A percentile compares a stretch with the other conserved stretches of the same genome.
These are phyloP conservation scores for Prunus campanulata DNA, from an alignment of 306 rosid species.

Conservation along the genomic window DNA sequence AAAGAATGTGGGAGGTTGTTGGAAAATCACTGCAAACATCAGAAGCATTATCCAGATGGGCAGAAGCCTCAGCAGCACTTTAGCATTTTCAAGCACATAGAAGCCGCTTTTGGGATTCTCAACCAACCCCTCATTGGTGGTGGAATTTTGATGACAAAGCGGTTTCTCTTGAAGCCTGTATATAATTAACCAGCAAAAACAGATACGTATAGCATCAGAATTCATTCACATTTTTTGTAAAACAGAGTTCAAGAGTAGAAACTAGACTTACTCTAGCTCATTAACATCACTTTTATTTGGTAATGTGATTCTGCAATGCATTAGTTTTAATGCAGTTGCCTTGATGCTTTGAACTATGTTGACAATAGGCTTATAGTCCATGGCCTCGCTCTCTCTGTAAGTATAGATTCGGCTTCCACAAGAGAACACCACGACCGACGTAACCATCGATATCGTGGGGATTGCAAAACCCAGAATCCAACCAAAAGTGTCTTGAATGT, in stretches of 20 bases:
- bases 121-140: constrained; percentile 29
- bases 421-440: constrained; percentile 52
- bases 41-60: constrained; percentile 95
- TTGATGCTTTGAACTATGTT: constrained; percentile 43
- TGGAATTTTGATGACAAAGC: constrained; percentile 52
- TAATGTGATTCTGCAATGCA: constrained; percentile 40
- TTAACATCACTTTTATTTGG: constrained; percentile 40
- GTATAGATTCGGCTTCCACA: constrained; percentile 65
- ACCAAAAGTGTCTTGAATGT: constrained; percentile 86
- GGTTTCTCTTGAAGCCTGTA: constrained; percentile 83
- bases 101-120: constrained; percentile 33
- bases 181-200: background rate
- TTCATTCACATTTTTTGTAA: constrained; percentile 1
- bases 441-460: constrained; percentile 67
- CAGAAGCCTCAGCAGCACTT: constrained; percentile 55
- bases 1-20: constrained; percentile 82
- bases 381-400: constrained; percentile 35
- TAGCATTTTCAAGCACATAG: constrained; percentile 35
- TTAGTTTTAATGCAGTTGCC: constrained; percentile 48
- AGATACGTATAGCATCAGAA: background rate
- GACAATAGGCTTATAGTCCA: constrained; percentile 26
- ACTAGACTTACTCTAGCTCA: constrained; percentile 79
- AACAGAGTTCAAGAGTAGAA: background rate
- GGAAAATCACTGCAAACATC: constrained; percentile 91
- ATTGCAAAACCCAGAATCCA: constrained; percentile 90